Conservation (phyloP, 192 early-diverging fungal species). For the Backusella macrospora region DNA sequence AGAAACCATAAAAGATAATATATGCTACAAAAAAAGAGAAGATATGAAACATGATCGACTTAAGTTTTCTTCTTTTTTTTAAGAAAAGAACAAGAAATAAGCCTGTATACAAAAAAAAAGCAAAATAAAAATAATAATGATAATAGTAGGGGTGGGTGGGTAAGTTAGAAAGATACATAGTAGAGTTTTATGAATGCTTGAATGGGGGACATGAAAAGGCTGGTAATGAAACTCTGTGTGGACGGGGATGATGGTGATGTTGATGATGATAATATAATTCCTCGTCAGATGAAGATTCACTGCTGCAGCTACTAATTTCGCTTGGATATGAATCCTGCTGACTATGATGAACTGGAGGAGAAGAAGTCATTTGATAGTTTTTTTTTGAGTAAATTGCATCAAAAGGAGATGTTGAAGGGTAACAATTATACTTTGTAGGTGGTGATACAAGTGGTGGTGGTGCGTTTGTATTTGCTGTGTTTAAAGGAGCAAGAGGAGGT, state of each 20-base stretch:
- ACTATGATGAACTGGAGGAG: too few species aligned
- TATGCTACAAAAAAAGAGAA: background rate
- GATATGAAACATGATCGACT: conserved; percentile 12
- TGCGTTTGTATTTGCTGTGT: background rate
- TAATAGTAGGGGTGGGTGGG: background rate
- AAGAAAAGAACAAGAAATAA: background rate
- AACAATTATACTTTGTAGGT: conserved; percentile 2
- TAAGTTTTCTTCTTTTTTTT: background rate
- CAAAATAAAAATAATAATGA: background rate
- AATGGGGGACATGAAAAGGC: background rate
- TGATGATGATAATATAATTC: background rate
- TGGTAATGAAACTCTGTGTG: background rate
- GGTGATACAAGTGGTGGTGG: conserved; percentile 17
- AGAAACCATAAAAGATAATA: background rate
- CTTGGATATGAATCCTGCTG: background rate
- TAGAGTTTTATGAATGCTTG: background rate
- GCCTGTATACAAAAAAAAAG: conserved; percentile 6
- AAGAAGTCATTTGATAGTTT: conserved; percentile 4
- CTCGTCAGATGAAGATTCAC: conserved; percentile 5
- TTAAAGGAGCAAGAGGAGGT: conserved; percentile 2
- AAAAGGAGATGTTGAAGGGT: background rate
- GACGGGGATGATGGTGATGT: background rate
- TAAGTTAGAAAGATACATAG: background rate
- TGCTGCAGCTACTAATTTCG: conserved; percentile 11
- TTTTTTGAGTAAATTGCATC: conserved; percentile 13